Evolutionary conservation across 768 basidiomycete genomes (phyloP).

Genomic region (Mycena rosella): DNA sequence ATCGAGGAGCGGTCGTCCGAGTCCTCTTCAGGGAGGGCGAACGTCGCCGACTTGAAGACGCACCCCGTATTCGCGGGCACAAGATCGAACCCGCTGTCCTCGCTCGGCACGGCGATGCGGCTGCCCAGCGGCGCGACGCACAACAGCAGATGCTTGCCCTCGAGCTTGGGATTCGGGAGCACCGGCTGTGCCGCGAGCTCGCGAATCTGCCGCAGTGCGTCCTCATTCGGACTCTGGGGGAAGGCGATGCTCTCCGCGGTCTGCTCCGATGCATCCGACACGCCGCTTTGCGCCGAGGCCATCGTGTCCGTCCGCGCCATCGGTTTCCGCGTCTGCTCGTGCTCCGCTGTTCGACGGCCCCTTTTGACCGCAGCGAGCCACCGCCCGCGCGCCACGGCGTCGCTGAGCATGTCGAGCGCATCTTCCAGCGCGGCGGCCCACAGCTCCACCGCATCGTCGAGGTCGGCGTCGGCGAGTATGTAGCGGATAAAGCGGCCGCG

Average conservation of each 20-base stretch:
- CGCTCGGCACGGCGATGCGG: constrained; percentile 42
- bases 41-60: constrained; percentile 57
- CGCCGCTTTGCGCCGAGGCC: background rate
- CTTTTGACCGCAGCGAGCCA: constrained; percentile 55
- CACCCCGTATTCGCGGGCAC: constrained; percentile 57
- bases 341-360: constrained; percentile 43
- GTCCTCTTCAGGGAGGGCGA: constrained; percentile 51
- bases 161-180: constrained; percentile 42
- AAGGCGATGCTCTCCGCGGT: constrained; percentile 12
- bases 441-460: constrained; percentile 50
- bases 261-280: background rate
- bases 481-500: constrained; percentile 56
- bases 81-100: constrained; percentile 58
- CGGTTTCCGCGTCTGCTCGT: constrained; percentile 32
- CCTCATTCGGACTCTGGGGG: constrained; percentile 13
- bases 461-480: constrained; percentile 53
- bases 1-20: constrained; percentile 47
- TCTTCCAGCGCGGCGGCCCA: constrained; percentile 63
- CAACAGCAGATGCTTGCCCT: constrained; percentile 62
- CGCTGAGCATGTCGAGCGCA: constrained; percentile 61
- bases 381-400: constrained; percentile 52
- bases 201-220: constrained; percentile 43
- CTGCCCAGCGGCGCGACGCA: constrained; percentile 59
- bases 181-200: constrained; percentile 42
- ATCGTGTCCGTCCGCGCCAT: constrained; percentile 35